Evolutionary conservation across 345 rosid species (phyloP), one percentile per base, ranked within the genome.

Genomic region (Eucalyptus regnans): DNA sequence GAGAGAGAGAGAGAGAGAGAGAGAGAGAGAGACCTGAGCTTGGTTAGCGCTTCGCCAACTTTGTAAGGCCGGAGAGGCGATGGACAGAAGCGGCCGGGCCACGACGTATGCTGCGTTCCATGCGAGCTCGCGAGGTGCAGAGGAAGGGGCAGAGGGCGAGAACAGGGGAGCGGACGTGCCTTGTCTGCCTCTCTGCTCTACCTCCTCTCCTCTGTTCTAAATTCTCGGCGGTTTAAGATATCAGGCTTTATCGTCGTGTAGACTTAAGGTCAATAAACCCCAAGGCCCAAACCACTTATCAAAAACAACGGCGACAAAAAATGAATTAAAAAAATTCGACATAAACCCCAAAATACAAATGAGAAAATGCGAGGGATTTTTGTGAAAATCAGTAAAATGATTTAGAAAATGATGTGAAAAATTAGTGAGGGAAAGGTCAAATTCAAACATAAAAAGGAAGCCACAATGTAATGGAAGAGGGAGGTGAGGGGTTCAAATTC

Each of bases 381-480:
- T 56, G 12, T 23, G 10, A 62, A 27, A 62, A 5, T 60, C 16
- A 16, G 33, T 27, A 62, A 27, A 62, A 6, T 17, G 29, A 56
- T 9, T 56, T 56, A 56, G 62, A 56, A 56, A 56, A 23, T 23
- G 13, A 56, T 56, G 29, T 23, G 29, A 23, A 56, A 56, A 56
- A 56, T 23, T 56, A 56, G 62, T 23, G 29, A 56, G 29, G 62
- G 62, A 56, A 56, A 56, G 27, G 29, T 56, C 62, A 56, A 23
- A 56, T 62, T 0, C 68, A 27, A 62, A 27, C 68, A 62, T 29
- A 0, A 27, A 60, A 60, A 27, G 31, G 31, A 56, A 23, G 62
- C 3, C 12, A 56, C 27, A 1, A 1, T 8, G 27, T 23, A 23
- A 56, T n/a, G n/a, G n/a, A n/a, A n/a, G n/a, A n/a, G n/a, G n/a